Evolutionary conservation across 345 rosid genomes (phyloP).

Genomic region (Hibiscus trionum): DNA sequence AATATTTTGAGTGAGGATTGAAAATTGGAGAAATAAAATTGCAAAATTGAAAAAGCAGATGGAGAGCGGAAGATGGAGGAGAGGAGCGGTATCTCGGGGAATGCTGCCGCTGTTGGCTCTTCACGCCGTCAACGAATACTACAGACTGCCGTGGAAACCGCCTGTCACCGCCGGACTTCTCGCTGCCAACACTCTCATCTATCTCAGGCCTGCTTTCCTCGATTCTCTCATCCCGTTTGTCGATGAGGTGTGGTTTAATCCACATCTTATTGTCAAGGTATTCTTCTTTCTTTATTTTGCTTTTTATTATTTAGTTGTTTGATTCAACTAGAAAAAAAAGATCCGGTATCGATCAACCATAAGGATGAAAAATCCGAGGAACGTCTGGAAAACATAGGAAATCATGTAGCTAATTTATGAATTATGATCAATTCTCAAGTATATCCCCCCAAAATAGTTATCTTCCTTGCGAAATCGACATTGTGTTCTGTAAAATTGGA

Average conservation of each 20-base stretch:
- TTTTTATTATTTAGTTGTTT: not conserved
- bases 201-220: constrained; percentile 63
- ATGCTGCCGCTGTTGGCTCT: constrained; percentile 72
- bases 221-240: constrained; percentile 54
- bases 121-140: constrained; percentile 64
- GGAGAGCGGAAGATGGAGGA: constrained; percentile 9
- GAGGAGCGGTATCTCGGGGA: constrained; percentile 41
- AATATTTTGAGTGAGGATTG: not conserved
- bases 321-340: not conserved
- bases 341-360: not conserved
- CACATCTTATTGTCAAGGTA: constrained; percentile 86
- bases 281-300: not conserved
- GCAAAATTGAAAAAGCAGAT: not conserved
- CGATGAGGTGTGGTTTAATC: constrained; percentile 72
- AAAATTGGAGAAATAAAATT: not conserved
- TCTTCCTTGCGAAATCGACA: not conserved
- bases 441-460: not conserved
- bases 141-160: constrained; percentile 77
- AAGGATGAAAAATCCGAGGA: not conserved
- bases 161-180: constrained; percentile 84
- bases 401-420: not conserved
- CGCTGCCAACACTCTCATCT: constrained; percentile 65
- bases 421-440: not conserved
- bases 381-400: not conserved
- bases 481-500: not conserved